Evolutionary conservation across 768 basidiomycete species (phyloP).

Genomic region (Boletus edulis): DNA sequence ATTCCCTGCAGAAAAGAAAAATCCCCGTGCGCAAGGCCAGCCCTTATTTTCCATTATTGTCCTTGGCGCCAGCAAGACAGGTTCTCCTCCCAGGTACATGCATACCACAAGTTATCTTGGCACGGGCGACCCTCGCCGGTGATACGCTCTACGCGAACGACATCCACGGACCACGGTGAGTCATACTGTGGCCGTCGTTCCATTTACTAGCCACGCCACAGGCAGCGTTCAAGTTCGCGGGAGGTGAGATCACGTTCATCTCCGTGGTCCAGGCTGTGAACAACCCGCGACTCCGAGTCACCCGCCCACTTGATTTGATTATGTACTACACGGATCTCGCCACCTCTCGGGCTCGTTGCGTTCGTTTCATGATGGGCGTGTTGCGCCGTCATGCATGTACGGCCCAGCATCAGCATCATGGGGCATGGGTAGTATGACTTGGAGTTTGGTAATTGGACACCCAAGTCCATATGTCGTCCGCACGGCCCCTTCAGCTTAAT

Average conservation of each 20-base stretch:
- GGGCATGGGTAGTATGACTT: neutral
- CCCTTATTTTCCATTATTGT: neutral
- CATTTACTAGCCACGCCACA: neutral
- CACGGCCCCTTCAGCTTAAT: neutral
- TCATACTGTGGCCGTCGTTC: too few species aligned
- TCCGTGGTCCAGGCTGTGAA: conserved; percentile 7
- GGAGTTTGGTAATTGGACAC: too few species aligned
- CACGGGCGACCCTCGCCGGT: too few species aligned
- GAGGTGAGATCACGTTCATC: conserved; percentile 9
- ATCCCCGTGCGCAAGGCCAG: neutral
- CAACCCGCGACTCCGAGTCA: neutral
- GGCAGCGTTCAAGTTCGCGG: neutral
- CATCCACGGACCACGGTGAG: too few species aligned
- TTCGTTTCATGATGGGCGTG: neutral
- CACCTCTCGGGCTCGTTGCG: neutral
- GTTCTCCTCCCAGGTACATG: too few species aligned
- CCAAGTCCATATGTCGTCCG: neutral
- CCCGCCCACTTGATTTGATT: neutral
- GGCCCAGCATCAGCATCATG: neutral
- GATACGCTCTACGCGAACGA: too few species aligned
- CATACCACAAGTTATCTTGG: too few species aligned
- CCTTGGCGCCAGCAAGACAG: too few species aligned
- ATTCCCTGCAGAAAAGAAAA: neutral
- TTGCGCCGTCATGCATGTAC: neutral
- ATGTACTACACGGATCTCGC: neutral